Evolutionary conservation across 163 green algal genomes (phyloP).

Genomic region (Scenedesmus sp.): DNA sequence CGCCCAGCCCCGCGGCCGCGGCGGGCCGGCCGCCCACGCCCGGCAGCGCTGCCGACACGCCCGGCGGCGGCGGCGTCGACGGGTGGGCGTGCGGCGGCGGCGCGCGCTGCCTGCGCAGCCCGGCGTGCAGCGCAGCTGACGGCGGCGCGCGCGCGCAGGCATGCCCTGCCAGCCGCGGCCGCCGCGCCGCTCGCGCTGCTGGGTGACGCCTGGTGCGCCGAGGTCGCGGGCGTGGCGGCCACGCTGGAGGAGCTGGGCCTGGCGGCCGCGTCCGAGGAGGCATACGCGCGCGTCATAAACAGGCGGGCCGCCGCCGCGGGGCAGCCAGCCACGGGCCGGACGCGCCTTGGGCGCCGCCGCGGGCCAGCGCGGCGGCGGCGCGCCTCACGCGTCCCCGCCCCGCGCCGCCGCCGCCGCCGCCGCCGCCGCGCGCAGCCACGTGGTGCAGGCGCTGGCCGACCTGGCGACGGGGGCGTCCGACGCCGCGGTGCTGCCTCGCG

Average conservation of each 20-base stretch:
- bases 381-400: no score
- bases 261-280: slow-evolving; percentile 59
- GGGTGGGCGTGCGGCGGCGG: neutral
- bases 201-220: slow-evolving; percentile 46
- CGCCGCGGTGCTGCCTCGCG: slow-evolving; percentile 53
- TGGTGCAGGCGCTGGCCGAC: slow-evolving; percentile 17
- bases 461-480: slow-evolving; percentile 52
- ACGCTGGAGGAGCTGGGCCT: slow-evolving; percentile 52
- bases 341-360: no score
- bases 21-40: no score
- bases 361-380: no score
- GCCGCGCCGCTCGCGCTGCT: slow-evolving; percentile 13
- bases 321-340: no score
- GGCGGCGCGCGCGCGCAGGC: neutral
- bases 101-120: neutral
- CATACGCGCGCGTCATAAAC: slow-evolving; percentile 60
- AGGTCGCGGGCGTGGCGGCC: slow-evolving; percentile 29
- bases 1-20: neutral
- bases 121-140: no score
- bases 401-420: neutral
- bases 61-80: no score
- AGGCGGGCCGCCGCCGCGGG: neutral
- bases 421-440: slow-evolving; percentile 8
- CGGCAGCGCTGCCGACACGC: no score
- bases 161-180: neutral